Conservation (phyloP, 2,329 filamentous ascomycete species). For the Aspergillus floridensis region DNA sequence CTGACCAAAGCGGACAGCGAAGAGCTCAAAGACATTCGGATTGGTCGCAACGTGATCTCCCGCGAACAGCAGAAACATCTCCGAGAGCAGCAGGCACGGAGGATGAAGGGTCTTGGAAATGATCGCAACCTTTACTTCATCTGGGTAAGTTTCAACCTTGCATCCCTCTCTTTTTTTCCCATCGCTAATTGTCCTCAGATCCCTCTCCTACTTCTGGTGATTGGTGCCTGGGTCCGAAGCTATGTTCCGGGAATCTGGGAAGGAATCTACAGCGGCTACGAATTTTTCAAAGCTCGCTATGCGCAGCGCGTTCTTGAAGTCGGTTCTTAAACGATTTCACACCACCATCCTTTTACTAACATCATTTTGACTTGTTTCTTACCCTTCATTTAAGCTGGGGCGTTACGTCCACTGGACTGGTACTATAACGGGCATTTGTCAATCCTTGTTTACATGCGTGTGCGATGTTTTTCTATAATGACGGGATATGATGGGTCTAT, state of each 20-base stretch:
- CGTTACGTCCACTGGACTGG: conserved; percentile 20
- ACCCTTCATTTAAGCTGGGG: conserved; percentile 24
- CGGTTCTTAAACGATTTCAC: conserved; percentile 24
- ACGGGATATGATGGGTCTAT: conserved; percentile 30
- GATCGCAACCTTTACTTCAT: conserved; percentile 55
- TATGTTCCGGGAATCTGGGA: conserved; percentile 43
- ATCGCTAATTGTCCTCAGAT: conserved; percentile 37
- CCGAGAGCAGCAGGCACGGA: conserved; percentile 45
- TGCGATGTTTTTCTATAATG: conserved; percentile 29
- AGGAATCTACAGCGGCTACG: conserved; percentile 37
- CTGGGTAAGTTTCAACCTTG: conserved; percentile 45
- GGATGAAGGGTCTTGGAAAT: conserved; percentile 49
- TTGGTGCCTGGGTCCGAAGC: conserved; percentile 47
- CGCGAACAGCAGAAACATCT: conserved; percentile 49
- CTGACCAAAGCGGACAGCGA: conserved; percentile 29
- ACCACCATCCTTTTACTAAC: conserved; percentile 12
- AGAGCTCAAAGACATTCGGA: conserved; percentile 42
- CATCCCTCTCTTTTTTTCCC: not conserved
- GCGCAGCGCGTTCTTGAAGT: conserved; percentile 35
- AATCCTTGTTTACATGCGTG: conserved; percentile 13
- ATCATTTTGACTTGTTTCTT: conserved; percentile 15
- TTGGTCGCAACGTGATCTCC: conserved; percentile 44
- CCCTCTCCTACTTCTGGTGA: conserved; percentile 47
- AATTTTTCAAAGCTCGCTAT: conserved; percentile 38
- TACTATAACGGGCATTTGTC: conserved; percentile 17